Evolutionary conservation across 1,284 basidiomycete genomes (phyloP).

Genomic region (Tilletia setariae): DNA sequence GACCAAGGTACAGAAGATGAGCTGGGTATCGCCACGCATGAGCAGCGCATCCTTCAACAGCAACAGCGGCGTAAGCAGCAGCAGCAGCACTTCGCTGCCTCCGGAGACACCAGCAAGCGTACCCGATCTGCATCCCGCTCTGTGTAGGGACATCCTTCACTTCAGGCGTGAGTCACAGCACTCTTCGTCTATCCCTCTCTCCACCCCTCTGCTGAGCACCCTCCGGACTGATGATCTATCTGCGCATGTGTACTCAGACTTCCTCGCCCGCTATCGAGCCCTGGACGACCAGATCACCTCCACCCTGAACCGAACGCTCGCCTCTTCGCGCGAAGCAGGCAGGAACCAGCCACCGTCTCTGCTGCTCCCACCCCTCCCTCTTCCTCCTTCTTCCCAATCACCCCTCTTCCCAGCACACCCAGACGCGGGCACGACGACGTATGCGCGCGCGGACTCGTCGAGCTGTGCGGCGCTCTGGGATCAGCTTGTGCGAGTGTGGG

Average conservation of each 20-base stretch:
- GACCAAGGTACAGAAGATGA: background rate
- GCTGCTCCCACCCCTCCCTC: constrained; percentile 27
- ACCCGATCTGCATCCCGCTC: constrained; percentile 1
- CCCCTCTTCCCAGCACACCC: background rate
- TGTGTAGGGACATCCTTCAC: background rate
- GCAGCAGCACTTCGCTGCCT: background rate
- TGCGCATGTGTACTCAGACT: too few species aligned
- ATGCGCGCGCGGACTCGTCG: constrained; percentile 25
- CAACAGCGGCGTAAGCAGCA: background rate
- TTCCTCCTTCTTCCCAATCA: constrained; percentile 18
- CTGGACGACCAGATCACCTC: constrained; percentile 49
- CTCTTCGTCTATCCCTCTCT: background rate
- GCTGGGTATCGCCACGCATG: constrained; percentile 12
- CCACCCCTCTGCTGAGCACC: too few species aligned
- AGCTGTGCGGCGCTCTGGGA: constrained; percentile 42
- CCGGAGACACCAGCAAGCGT: constrained; percentile 4
- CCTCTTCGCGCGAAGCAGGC: constrained; percentile 39
- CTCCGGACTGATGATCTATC: too few species aligned
- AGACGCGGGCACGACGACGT: constrained; percentile 44
- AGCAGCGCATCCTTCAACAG: background rate
- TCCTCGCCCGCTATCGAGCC: constrained; percentile 29
- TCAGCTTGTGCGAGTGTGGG: constrained; percentile 42
- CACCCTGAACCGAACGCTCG: constrained; percentile 39
- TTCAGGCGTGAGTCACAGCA: background rate
- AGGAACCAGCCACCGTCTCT: constrained; percentile 36